A percentile compares a stretch with the other conserved stretches of the same genome.
phyloP scores from a whole-genome alignment of 768 basidiomycete species.

The Coprinopsis sp. region DNA sequence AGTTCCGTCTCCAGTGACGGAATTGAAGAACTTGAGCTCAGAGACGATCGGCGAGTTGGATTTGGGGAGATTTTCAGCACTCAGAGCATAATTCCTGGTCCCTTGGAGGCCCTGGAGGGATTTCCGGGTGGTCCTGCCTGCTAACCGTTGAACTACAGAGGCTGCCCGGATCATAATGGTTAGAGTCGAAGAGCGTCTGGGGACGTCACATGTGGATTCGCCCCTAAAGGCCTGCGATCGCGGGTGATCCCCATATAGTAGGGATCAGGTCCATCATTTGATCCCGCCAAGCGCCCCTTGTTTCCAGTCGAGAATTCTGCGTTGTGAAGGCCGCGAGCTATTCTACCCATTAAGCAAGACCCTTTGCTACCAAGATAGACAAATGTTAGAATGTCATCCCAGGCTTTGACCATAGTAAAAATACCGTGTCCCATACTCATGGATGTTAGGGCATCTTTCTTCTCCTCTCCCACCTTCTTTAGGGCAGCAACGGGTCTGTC shows the following conservation, averaged over 20 bases:
- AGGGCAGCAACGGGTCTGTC: conserved; percentile 3
- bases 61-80: conserved; percentile 30
- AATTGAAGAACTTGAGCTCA: conserved; percentile 75
- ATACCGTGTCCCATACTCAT: not conserved
- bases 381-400: too few species aligned
- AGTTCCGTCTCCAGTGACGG: conserved; percentile 53
- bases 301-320: conserved; percentile 1
- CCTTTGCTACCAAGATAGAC: too few species aligned
- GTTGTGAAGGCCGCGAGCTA: not conserved
- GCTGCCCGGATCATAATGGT: conserved; percentile 23
- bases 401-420: conserved; percentile 5
- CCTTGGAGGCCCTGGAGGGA: not conserved
- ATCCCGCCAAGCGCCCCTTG: not conserved
- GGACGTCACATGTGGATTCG: not conserved
- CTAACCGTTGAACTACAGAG: conserved; percentile 10
- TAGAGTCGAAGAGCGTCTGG: conserved; percentile 4
- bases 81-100: not conserved
- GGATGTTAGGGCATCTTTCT: conserved; percentile 1
- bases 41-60: conserved; percentile 61
- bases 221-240: conserved; percentile 1
- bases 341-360: too few species aligned
- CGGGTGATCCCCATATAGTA: too few species aligned
- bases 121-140: not conserved
- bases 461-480: not conserved
- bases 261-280: conserved; percentile 1